phyloP scores from a whole-genome alignment of 352 stramenopile genomes.

The Elongisporangium prolatum region DNA sequence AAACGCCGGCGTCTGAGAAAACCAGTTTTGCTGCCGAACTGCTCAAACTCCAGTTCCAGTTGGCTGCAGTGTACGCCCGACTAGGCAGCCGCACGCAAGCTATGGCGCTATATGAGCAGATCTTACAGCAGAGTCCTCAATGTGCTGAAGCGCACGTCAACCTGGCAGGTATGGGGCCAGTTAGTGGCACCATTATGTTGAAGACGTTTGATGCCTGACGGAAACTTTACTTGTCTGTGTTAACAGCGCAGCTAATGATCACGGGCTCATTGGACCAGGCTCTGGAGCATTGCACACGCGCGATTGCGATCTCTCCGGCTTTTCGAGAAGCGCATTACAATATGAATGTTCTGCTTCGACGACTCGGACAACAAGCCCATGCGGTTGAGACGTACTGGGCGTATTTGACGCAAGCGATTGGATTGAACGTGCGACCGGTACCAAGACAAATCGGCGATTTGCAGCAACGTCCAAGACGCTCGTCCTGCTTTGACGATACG shows the following conservation, averaged over 20 bases:
- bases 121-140: constrained; percentile 16
- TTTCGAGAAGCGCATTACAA: constrained; percentile 52
- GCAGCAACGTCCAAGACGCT: no score
- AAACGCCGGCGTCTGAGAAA: constrained; percentile 2
- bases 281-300: constrained; percentile 26
- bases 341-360: constrained; percentile 54
- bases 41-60: constrained; percentile 16
- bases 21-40: constrained; percentile 1
- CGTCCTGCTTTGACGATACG: no score
- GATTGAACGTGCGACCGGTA: constrained; percentile 4
- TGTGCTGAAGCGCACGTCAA: constrained; percentile 51
- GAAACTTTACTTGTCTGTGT: not conserved
- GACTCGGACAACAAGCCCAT: constrained; percentile 35
- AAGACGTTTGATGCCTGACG: not conserved
- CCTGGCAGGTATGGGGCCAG: constrained; percentile 20
- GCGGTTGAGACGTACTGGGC: constrained; percentile 40
- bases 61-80: constrained; percentile 12
- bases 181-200: not conserved
- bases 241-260: constrained; percentile 34
- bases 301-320: constrained; percentile 21
- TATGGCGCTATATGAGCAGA: constrained; percentile 24
- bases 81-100: constrained; percentile 14
- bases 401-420: constrained; percentile 86
- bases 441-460: constrained; percentile 42
- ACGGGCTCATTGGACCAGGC: constrained; percentile 22